A percentile compares a stretch with the other conserved stretches of the same genome.
Conservation (phyloP, 2,329 filamentous ascomycete genomes). For the Juglanconis sp. region DNA sequence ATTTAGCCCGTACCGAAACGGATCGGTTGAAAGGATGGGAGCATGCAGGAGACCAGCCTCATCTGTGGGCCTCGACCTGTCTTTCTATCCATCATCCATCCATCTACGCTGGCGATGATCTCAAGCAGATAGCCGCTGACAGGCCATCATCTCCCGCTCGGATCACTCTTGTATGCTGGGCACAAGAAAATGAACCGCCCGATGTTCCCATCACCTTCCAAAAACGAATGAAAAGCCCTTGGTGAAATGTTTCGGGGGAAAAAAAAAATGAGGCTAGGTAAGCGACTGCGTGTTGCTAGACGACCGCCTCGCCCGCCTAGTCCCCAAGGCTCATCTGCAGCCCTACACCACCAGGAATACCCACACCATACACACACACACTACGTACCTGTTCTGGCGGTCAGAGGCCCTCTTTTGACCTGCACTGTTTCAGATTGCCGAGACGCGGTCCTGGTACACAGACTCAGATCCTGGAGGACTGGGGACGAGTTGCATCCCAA, state of each 20-base stretch:
- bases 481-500: neutral
- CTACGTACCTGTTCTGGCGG: neutral
- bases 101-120: neutral
- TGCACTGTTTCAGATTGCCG: slow-evolving; percentile 17
- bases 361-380: neutral
- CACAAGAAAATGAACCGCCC: too few relatives aligned
- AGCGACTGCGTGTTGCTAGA: neutral
- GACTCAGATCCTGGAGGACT: slow-evolving; percentile 3
- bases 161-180: too few relatives aligned
- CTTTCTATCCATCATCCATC: neutral
- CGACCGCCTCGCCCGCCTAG: neutral
- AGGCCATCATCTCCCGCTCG: neutral
- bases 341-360: neutral
- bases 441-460: slow-evolving; percentile 7
- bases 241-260: neutral
- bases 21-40: neutral
- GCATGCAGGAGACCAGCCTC: neutral
- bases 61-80: neutral
- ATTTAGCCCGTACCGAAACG: neutral
- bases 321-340: neutral
- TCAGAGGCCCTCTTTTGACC: neutral
- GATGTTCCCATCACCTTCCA: neutral
- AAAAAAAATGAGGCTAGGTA: neutral
- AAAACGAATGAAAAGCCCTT: neutral
- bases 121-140: neutral